phyloP scores from a whole-genome alignment of 2,329 filamentous ascomycete species.

The Penicillium sp. region DNA sequence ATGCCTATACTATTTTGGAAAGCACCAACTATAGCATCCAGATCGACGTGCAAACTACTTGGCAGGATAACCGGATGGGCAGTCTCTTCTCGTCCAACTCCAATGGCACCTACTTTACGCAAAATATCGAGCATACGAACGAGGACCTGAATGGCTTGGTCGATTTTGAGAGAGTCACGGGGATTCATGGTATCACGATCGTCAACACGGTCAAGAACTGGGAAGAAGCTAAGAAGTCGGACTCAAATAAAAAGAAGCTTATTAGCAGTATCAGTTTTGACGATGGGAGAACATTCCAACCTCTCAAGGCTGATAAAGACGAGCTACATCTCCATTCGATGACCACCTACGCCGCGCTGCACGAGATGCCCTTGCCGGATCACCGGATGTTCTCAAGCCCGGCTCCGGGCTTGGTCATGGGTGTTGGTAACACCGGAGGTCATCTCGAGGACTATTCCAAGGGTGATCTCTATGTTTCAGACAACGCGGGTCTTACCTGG shows the following conservation, averaged over 20 bases:
- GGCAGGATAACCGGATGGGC: conserved; percentile 61
- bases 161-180: conserved; percentile 88
- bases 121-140: conserved; percentile 87
- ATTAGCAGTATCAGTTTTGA: conserved; percentile 85
- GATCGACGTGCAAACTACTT: conserved; percentile 74
- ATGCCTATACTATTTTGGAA: conserved; percentile 85
- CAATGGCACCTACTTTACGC: conserved; percentile 90
- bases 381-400: conserved; percentile 78
- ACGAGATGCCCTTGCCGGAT: conserved; percentile 61
- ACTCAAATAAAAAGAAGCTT: conserved; percentile 55
- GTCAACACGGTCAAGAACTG: conserved; percentile 85
- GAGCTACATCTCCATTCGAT: conserved; percentile 83
- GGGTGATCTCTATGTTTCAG: conserved; percentile 76
- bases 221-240: conserved; percentile 56
- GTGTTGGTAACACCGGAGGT: conserved; percentile 78
- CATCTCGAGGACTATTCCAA: conserved; percentile 61
- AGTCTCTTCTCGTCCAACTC: conserved; percentile 92
- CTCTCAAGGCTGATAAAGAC: conserved; percentile 58
- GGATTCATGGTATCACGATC: conserved; percentile 84
- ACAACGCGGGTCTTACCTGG: conserved; percentile 85
- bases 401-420: conserved; percentile 88
- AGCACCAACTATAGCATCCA: conserved; percentile 97
- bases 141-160: conserved; percentile 66
- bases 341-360: conserved; percentile 49
- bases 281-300: conserved; percentile 76